Percentiles rank a stretch among this genome's conserved stretches.
Conservation (phyloP, 2,329 filamentous ascomycete genomes). For the Xylariaceae sp. region DNA sequence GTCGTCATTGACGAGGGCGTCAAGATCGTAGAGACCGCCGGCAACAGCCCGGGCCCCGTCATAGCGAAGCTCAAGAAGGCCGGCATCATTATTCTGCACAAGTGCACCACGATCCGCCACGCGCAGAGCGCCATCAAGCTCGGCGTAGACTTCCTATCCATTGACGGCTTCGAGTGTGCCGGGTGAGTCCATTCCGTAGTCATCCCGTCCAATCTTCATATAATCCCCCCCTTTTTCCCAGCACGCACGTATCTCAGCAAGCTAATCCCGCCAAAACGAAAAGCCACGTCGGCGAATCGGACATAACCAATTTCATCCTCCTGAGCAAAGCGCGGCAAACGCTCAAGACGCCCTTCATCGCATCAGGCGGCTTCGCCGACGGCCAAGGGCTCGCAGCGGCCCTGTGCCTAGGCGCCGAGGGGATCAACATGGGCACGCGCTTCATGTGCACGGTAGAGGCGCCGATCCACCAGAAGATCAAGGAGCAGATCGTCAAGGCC, state of each 20-base stretch:
- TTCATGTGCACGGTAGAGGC: slow-evolving; percentile 97
- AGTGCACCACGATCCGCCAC: slow-evolving; percentile 95
- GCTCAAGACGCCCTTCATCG: slow-evolving; percentile 85
- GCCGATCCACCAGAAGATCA: slow-evolving; percentile 89
- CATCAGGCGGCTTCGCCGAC: slow-evolving; percentile 92
- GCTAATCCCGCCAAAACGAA: slow-evolving; percentile 6
- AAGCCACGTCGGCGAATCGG: slow-evolving; percentile 74
- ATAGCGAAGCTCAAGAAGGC: slow-evolving; percentile 83
- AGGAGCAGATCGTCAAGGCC: slow-evolving; percentile 83
- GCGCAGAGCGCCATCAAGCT: slow-evolving; percentile 88
- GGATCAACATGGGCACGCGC: slow-evolving; percentile 96
- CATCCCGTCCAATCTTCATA: background rate
- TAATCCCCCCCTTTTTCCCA: background rate
- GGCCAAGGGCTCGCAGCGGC: slow-evolving; percentile 90
- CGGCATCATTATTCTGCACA: slow-evolving; percentile 79
- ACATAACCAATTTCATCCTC: slow-evolving; percentile 88
- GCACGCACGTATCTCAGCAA: slow-evolving; percentile 6
- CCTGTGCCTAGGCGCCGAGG: slow-evolving; percentile 81
- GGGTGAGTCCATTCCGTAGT: slow-evolving; percentile 42
- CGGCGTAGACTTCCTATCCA: slow-evolving; percentile 92
- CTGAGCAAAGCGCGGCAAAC: slow-evolving; percentile 79
- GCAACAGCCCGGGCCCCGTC: slow-evolving; percentile 82
- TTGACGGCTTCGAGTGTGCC: slow-evolving; percentile 97
- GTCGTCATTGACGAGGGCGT: slow-evolving; percentile 92
- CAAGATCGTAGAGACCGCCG: slow-evolving; percentile 86